Base-by-base conservation (phyloP, 2,329 filamentous ascomycete species). In the Rutstroemia sydowiana region DNA sequence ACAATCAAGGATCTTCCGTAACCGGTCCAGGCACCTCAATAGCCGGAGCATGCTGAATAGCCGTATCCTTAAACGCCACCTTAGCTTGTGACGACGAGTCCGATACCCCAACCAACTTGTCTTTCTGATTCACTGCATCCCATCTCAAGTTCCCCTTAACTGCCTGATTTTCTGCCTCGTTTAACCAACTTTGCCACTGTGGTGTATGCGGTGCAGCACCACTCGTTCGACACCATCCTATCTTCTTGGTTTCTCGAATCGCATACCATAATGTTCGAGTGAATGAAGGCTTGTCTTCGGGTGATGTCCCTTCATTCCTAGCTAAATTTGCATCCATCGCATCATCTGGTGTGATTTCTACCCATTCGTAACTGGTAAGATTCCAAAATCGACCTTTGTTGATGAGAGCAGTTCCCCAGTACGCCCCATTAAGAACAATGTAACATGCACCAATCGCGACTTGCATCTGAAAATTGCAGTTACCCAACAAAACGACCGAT, bases 401-500 rank as follows among this genome's bases (percentile, higher is more conserved):
- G 20, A 66, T 48, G 2, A 67, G 52, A 2, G 65, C 63, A 3
- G 59, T 55, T 1, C 51, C 55, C 80, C 79, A 84, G 63, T 82
- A 83, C 0, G 77, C 63, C 9, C 74, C 76, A 54, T 84, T 85
- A 45, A 84, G 70, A 3, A 76, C 56, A 50, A 84, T 77, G 57
- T 84, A 84, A 1, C 73, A 70, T 2, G 67, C 70, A 6, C 78
- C 79, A 54, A 83, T 77, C 10, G 79, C 74, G 9, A 78, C 73
- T 64, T 85, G 80, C 55, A 77, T 75, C 41, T 73, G 71, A 72
- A 79, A 82, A n/a, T 73, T 73, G 64, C 78, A 81, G 61, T 84
- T 84, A 1, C 79, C 80, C 31, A 85, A 66, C 13, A 82, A 66
- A 11, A 84, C 77, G 10, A 84, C 78, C 1, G 75, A 73, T 3